phyloP scores from a whole-genome alignment of 352 stramenopile species.

The Thraustochytrium striatum region DNA sequence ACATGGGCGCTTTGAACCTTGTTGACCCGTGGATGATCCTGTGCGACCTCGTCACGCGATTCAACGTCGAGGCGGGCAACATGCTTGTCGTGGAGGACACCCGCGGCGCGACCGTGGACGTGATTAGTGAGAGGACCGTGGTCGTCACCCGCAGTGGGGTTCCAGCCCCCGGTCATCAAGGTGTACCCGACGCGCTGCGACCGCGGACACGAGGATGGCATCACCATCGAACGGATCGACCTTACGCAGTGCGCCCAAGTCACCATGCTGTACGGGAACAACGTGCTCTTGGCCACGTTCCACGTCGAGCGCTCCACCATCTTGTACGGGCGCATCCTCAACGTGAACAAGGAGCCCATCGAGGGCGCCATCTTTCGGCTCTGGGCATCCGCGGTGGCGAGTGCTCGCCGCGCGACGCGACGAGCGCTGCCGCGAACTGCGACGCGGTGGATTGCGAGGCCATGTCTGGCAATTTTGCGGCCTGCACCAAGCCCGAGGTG shows the following conservation, averaged over 20 bases:
- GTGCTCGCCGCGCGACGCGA: not conserved
- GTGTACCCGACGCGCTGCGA: slow-evolving; percentile 23
- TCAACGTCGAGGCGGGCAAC: slow-evolving; percentile 22
- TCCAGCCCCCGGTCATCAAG: slow-evolving; percentile 1
- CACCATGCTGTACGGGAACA: not conserved
- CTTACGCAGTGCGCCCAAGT: not conserved
- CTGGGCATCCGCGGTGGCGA: slow-evolving; percentile 9
- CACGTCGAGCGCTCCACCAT: not conserved
- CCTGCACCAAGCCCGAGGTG: not conserved
- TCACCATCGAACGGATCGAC: slow-evolving; percentile 15
- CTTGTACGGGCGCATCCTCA: not conserved
- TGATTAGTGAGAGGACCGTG: slow-evolving; percentile 3
- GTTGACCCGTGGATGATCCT: slow-evolving; percentile 23
- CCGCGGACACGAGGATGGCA: slow-evolving; percentile 20
- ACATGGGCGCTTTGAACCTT: not conserved
- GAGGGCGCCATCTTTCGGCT: slow-evolving; percentile 12
- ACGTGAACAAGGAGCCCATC: not conserved
- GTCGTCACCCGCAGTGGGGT: not conserved
- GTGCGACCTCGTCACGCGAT: not conserved
- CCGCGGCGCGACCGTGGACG: not conserved
- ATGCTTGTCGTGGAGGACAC: not conserved
- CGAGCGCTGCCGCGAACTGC: not conserved
- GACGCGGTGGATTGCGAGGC: not conserved
- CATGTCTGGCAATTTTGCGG: not conserved
- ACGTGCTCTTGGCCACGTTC: not conserved